These are phyloP conservation scores for Candida coquimbonensis DNA, from an alignment of 805 yeast species.

Conservation along the genomic window DNA sequence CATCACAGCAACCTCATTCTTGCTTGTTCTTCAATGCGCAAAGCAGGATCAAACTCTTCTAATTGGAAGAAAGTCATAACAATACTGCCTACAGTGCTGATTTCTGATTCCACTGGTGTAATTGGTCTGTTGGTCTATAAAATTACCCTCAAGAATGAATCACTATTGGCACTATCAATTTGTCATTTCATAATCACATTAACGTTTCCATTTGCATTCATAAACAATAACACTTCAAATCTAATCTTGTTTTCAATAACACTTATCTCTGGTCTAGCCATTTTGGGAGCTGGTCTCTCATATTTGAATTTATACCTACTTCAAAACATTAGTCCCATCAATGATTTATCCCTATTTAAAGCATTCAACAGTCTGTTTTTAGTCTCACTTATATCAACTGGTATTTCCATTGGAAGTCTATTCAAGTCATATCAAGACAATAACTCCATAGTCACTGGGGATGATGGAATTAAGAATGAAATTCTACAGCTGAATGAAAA, in stretches of 20 bases:
- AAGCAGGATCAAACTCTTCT: background rate
- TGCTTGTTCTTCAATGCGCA: background rate
- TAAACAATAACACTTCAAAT: background rate
- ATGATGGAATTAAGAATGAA: background rate
- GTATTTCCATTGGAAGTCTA: conserved; percentile 4
- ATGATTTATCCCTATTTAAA: conserved; percentile 1
- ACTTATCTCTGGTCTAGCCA: conserved; percentile 5
- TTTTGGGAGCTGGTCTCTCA: conserved; percentile 22
- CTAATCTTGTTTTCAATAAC: background rate
- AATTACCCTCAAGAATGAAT: background rate
- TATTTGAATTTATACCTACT: conserved; percentile 4
- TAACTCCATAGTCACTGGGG: background rate
- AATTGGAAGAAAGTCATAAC: background rate
- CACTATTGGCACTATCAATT: conserved; percentile 1
- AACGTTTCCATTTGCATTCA: conserved; percentile 1
- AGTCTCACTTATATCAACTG: conserved; percentile 5
- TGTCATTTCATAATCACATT: conserved; percentile 4
- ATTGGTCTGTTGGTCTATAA: conserved; percentile 8
- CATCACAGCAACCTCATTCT: background rate
- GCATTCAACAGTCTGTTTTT: conserved; percentile 8
- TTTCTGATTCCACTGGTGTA: conserved; percentile 12
- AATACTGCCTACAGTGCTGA: background rate
- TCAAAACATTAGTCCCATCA: background rate
- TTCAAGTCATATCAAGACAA: background rate
- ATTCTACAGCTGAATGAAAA: background rate